Conservation (phyloP, 2,329 filamentous ascomycete species). For the Apiospora phragmitis region DNA sequence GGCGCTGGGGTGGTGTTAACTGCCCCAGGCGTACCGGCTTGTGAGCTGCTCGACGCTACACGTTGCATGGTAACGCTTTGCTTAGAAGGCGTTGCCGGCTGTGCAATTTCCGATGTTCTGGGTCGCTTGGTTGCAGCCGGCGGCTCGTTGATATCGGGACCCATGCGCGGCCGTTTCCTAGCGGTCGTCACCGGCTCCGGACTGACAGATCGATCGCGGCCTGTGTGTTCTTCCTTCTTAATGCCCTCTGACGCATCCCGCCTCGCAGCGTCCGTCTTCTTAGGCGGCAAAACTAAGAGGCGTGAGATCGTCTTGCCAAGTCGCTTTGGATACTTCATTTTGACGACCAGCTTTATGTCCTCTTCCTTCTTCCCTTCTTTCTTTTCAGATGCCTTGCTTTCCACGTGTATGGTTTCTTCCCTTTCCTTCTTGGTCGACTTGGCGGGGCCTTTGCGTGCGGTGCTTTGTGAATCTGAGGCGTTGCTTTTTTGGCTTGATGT, state of each 20-base stretch:
- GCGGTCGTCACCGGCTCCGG: conserved; percentile 46
- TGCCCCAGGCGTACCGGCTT: conserved; percentile 52
- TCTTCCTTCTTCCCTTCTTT: conserved; percentile 35
- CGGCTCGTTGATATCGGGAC: conserved; percentile 38
- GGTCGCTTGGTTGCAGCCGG: conserved; percentile 42
- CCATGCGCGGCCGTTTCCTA: conserved; percentile 49
- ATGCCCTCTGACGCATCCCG: conserved; percentile 32
- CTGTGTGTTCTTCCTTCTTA: conserved; percentile 34
- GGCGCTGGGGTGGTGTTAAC: conserved; percentile 42
- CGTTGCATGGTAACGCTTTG: conserved; percentile 52
- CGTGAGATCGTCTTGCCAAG: conserved; percentile 45
- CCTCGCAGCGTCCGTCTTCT: conserved; percentile 37
- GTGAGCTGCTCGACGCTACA: conserved; percentile 53
- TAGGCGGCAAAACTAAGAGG: conserved; percentile 46
- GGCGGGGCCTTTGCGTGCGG: conserved; percentile 38
- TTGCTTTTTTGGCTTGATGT: conserved; percentile 26
- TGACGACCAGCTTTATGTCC: conserved; percentile 39
- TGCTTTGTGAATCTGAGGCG: conserved; percentile 32
- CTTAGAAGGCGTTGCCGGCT: conserved; percentile 53
- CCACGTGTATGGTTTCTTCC: conserved; percentile 10
- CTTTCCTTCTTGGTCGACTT: conserved; percentile 35
- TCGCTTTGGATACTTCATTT: conserved; percentile 50
- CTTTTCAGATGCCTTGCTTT: conserved; percentile 35
- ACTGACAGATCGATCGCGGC: conserved; percentile 40
- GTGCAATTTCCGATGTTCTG: conserved; percentile 42